Evolutionary conservation across 257 asterid genomes (phyloP).

Genomic region (Marsdenia floribunda): DNA sequence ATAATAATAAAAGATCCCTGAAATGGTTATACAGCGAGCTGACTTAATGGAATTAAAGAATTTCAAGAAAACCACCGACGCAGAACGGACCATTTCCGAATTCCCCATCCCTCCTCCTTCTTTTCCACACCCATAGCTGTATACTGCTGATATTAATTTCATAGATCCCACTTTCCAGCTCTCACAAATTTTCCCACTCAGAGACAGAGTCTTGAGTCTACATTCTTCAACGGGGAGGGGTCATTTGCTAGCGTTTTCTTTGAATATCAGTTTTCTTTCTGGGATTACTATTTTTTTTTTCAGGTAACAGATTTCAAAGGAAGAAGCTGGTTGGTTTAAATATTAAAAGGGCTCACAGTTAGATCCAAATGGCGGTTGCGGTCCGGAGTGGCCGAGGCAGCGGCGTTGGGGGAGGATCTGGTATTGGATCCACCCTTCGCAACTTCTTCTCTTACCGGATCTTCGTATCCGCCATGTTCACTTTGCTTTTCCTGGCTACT

Average conservation of each 20-base stretch:
- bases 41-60: neutral
- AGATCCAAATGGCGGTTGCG: constrained; percentile 72
- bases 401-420: constrained; percentile 46
- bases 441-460: constrained; percentile 87
- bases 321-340: neutral
- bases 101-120: neutral
- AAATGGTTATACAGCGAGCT: neutral
- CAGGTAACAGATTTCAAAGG: neutral
- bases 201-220: neutral
- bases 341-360: neutral
- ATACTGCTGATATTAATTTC: neutral
- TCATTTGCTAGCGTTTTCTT: neutral
- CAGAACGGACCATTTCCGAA: constrained; percentile 17
- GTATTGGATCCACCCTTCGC: constrained; percentile 70
- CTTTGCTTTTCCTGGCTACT: constrained; percentile 80
- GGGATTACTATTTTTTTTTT: neutral
- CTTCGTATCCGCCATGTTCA: constrained; percentile 86
- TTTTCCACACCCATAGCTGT: neutral
- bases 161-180: neutral
- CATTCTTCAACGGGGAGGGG: neutral
- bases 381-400: constrained; percentile 45
- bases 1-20: neutral
- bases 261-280: neutral
- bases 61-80: constrained; percentile 13
- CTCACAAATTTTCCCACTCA: neutral